Conservation (phyloP, 192 early-diverging fungal genomes). For the Mortierella claussenii region DNA sequence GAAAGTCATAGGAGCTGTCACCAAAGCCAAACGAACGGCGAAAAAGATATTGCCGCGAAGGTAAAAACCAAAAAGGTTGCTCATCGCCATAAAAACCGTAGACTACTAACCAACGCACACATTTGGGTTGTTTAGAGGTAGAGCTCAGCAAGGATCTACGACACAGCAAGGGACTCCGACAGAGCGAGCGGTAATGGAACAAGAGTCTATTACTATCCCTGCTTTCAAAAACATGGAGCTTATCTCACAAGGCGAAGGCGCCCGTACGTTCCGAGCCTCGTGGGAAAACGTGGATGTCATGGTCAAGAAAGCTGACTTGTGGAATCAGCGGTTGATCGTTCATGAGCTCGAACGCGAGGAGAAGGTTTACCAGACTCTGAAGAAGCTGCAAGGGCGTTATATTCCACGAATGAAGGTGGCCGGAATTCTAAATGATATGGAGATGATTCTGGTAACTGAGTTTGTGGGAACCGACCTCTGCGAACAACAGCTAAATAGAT, state of each 20-base stretch:
- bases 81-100: no score
- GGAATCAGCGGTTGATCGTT: conserved; percentile 1
- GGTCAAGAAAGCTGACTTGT: conserved; percentile 21
- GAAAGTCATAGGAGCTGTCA: no score
- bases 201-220: conserved; percentile 7
- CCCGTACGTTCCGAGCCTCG: conserved; percentile 1
- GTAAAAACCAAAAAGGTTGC: no score
- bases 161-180: no score
- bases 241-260: conserved; percentile 1
- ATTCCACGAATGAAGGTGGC: conserved; percentile 13
- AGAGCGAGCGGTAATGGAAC: no score
- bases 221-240: conserved; percentile 7
- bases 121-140: no score
- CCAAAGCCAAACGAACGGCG: no score
- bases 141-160: no score
- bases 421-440: conserved; percentile 14
- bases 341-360: conserved; percentile 22
- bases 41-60: no score
- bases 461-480: conserved; percentile 8
- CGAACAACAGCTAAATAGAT: conserved; percentile 1
- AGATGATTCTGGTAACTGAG: conserved; percentile 17
- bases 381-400: conserved; percentile 8
- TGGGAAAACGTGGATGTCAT: conserved; percentile 10
- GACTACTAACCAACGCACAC: no score
- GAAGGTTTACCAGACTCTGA: conserved; percentile 13